Evolutionary conservation across 495 filamentous ascomycete genomes (phyloP).

Genomic region (Hypoxylon cercidicola): DNA sequence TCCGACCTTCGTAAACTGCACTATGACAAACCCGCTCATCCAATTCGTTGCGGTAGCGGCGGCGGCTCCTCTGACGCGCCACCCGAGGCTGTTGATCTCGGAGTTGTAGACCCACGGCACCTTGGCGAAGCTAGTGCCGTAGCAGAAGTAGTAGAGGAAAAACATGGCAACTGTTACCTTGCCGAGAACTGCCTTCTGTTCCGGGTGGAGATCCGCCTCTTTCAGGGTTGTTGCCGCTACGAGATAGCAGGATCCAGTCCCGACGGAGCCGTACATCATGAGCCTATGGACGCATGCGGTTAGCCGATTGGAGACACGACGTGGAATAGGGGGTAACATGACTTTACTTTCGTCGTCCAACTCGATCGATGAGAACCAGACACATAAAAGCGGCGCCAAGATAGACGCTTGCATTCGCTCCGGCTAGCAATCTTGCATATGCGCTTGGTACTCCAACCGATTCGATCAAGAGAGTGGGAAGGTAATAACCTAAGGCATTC

Average conservation of each 20-base stretch:
- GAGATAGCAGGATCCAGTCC: constrained; percentile 44
- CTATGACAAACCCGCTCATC: constrained; percentile 50
- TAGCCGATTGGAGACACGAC: background rate
- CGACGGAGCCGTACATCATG: constrained; percentile 55
- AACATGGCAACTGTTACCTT: constrained; percentile 47
- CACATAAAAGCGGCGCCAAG: constrained; percentile 44
- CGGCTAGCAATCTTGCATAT: constrained; percentile 45
- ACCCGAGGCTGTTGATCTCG: constrained; percentile 53
- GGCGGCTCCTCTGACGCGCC: constrained; percentile 53
- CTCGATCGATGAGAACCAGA: constrained; percentile 41
- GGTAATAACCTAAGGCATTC: constrained; percentile 44
- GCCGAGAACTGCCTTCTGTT: constrained; percentile 30
- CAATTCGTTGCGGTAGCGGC: constrained; percentile 52
- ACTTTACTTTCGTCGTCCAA: constrained; percentile 45
- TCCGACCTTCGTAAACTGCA: constrained; percentile 49
- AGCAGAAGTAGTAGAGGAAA: constrained; percentile 52
- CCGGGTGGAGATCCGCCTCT: constrained; percentile 31
- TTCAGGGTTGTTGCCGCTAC: constrained; percentile 44
- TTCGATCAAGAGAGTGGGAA: constrained; percentile 44
- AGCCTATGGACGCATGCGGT: constrained; percentile 46
- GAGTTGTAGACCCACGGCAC: constrained; percentile 57
- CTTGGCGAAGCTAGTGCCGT: constrained; percentile 47
- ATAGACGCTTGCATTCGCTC: constrained; percentile 46
- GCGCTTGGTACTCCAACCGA: constrained; percentile 42
- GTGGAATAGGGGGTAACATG: background rate